Evolutionary conservation across 768 basidiomycete genomes (phyloP).

Genomic region (Lactarius akahatsu): DNA sequence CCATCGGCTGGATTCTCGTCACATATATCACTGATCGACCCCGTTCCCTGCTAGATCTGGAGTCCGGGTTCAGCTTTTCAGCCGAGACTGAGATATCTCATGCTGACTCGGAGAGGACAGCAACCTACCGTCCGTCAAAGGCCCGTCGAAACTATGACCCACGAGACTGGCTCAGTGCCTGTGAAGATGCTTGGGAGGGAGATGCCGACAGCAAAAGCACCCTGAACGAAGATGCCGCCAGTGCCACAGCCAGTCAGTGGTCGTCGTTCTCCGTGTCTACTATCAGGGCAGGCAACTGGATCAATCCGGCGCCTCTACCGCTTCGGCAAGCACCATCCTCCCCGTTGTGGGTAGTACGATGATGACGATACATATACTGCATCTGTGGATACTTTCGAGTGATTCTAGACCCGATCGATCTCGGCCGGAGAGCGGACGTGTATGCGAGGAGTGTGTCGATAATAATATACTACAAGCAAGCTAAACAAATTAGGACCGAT

Average conservation of each 20-base stretch:
- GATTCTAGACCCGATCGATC: neutral
- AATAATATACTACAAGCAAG: constrained; percentile 6
- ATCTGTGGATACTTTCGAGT: neutral
- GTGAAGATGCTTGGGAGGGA: constrained; percentile 14
- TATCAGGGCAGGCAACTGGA: constrained; percentile 21
- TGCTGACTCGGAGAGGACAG: constrained; percentile 20
- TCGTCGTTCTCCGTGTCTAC: constrained; percentile 22
- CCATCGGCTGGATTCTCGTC: neutral
- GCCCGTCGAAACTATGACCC: constrained; percentile 13
- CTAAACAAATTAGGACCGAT: constrained; percentile 9
- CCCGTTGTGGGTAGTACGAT: neutral
- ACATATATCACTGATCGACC: neutral
- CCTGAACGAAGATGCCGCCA: constrained; percentile 7
- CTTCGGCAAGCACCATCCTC: constrained; percentile 1
- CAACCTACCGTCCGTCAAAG: constrained; percentile 16
- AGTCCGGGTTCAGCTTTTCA: constrained; percentile 21
- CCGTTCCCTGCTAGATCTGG: constrained; percentile 11
- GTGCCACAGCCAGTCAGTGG: constrained; percentile 18
- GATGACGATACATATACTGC: neutral
- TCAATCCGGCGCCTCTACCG: constrained; percentile 22
- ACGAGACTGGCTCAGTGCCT: constrained; percentile 21
- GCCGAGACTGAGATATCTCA: constrained; percentile 21
- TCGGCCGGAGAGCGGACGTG: constrained; percentile 4
- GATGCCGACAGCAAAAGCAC: neutral
- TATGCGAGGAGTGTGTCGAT: neutral